Conservation (phyloP, 129 eudicot species). For the Solidago caesia region DNA sequence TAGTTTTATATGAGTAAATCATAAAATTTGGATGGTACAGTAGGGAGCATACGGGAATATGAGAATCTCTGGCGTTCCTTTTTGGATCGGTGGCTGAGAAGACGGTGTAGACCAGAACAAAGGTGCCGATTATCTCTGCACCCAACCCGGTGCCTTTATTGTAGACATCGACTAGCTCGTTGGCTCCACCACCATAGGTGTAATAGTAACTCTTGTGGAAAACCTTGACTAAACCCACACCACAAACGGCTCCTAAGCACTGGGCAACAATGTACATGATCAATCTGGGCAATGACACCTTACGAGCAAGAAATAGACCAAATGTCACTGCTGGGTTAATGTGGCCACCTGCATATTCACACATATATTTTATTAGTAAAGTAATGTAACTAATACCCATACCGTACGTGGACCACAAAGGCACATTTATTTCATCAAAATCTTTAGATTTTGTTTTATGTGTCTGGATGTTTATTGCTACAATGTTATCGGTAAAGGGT, state of each 20-base stretch:
- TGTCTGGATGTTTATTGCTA: too few relatives aligned
- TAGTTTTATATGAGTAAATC: too few relatives aligned
- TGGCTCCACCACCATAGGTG: neutral
- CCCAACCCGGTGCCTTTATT: neutral
- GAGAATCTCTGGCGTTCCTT: neutral
- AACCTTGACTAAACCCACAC: neutral
- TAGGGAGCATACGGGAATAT: neutral
- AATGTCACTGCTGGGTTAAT: slow-evolving; percentile 4
- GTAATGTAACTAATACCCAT: too few relatives aligned
- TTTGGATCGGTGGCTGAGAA: neutral
- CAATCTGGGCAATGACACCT: neutral
- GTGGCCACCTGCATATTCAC: neutral
- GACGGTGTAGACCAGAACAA: neutral
- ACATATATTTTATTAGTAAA: too few relatives aligned
- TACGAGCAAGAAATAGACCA: neutral
- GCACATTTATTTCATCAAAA: too few relatives aligned
- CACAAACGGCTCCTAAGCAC: neutral
- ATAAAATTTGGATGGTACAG: too few relatives aligned
- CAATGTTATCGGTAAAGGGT: too few relatives aligned
- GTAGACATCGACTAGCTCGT: neutral
- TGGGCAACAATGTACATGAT: neutral
- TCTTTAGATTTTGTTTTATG: too few relatives aligned
- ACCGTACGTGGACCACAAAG: too few relatives aligned
- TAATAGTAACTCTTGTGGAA: neutral
- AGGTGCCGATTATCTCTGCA: neutral